Conservation (phyloP, 352 stramenopile species). For the Phytophthora hybrid region DNA sequence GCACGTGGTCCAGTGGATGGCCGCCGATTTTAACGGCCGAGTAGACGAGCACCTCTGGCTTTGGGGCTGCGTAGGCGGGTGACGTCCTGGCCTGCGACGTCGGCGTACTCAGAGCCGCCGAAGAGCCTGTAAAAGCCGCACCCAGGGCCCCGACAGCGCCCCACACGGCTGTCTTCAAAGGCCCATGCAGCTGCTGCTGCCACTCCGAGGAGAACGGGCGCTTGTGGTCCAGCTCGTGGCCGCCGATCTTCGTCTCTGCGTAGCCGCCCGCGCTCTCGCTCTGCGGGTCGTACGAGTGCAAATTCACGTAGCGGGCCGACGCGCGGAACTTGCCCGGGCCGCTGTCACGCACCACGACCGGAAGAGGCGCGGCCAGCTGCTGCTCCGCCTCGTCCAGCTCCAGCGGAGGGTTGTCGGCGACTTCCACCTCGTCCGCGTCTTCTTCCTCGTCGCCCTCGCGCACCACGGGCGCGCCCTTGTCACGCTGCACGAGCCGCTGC, state of each 20-base stretch:
- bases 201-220: slow-evolving; percentile 47
- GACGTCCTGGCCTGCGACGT: slow-evolving; percentile 44
- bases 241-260: slow-evolving; percentile 82
- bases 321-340: slow-evolving; percentile 33
- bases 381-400: slow-evolving; percentile 20
- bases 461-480: slow-evolving; percentile 30
- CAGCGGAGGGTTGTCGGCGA: slow-evolving; percentile 4
- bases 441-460: slow-evolving; percentile 33
- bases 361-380: slow-evolving; percentile 18
- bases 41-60: slow-evolving; percentile 59
- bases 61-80: slow-evolving; percentile 44
- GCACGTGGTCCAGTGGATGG: slow-evolving; percentile 81
- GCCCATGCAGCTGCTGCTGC: slow-evolving; percentile 36
- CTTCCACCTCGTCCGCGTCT: slow-evolving; percentile 11
- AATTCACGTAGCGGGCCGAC: slow-evolving; percentile 51
- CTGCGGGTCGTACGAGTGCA: slow-evolving; percentile 63
- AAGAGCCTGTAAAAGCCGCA: slow-evolving; percentile 20
- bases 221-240: slow-evolving; percentile 69
- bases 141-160: slow-evolving; percentile 24
- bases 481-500: slow-evolving; percentile 37
- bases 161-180: slow-evolving; percentile 44
- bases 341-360: slow-evolving; percentile 2
- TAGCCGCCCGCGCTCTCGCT: slow-evolving; percentile 33
- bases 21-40: slow-evolving; percentile 80
- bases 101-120: slow-evolving; percentile 1